phyloP scores from a whole-genome alignment of 176 grass and related monocot species.

The Poa annua region DNA sequence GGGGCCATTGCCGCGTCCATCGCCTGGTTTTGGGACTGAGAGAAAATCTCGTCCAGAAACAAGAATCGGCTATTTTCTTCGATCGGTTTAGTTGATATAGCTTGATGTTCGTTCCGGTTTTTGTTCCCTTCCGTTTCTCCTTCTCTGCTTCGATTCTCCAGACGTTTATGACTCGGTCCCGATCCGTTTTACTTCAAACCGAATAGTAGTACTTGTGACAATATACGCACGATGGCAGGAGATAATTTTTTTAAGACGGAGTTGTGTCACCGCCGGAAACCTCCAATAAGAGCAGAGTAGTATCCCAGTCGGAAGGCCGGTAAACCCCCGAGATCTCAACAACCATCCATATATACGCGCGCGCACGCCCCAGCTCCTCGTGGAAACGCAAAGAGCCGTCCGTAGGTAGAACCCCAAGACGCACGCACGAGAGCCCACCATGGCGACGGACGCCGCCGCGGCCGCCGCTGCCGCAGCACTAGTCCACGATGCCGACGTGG shows the following conservation, averaged over 20 bases:
- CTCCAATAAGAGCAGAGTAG: neutral
- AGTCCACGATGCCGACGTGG: slow-evolving; percentile 19
- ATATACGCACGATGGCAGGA: neutral
- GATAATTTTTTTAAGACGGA: neutral
- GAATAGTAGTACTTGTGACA: neutral
- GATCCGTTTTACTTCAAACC: neutral
- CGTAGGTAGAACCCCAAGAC: neutral
- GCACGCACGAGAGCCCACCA: slow-evolving; percentile 30
- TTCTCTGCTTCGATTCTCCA: neutral
- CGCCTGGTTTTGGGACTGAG: neutral
- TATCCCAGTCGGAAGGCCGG: neutral
- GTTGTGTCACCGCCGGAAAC: neutral
- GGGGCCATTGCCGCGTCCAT: neutral
- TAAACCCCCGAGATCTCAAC: slow-evolving; percentile 12
- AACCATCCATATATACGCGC: slow-evolving; percentile 36
- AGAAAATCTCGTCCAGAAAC: neutral
- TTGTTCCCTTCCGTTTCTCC: neutral
- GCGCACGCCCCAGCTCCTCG: neutral
- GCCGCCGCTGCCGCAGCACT: neutral
- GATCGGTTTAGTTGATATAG: neutral
- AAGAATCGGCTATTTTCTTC: neutral
- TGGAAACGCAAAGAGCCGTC: neutral
- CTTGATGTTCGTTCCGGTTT: neutral
- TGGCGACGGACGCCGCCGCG: slow-evolving; percentile 38
- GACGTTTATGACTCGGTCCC: neutral